A percentile compares a stretch with the other conserved stretches of the same genome.
phyloP scores from a whole-genome alignment of 768 basidiomycete genomes.

The Gloeostereum incarnatum region DNA sequence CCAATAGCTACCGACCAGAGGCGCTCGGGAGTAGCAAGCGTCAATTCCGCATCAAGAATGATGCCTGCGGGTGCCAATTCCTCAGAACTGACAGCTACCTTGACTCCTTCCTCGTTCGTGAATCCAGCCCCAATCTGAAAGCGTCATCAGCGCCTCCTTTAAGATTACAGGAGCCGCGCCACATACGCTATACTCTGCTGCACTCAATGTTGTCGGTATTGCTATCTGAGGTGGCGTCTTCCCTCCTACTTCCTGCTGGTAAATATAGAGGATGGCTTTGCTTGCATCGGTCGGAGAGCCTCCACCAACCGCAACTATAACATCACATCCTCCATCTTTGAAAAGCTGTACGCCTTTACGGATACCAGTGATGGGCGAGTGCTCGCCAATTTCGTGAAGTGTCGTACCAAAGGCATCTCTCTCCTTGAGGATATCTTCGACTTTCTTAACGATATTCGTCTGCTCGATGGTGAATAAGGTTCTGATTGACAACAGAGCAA shows the following conservation, averaged over 20 bases:
- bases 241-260: conserved; percentile 47
- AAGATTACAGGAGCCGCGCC: not conserved
- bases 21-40: conserved; percentile 61
- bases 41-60: conserved; percentile 71
- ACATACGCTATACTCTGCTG: conserved; percentile 63
- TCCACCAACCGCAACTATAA: conserved; percentile 68
- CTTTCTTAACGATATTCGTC: conserved; percentile 52
- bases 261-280: conserved; percentile 60
- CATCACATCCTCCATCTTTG: conserved; percentile 49
- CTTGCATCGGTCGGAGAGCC: conserved; percentile 76
- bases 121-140: conserved; percentile 57
- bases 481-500: not conserved
- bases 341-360: conserved; percentile 44
- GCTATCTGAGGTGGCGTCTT: conserved; percentile 57
- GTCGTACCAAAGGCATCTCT: conserved; percentile 54
- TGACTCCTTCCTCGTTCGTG: conserved; percentile 60
- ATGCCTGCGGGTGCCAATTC: conserved; percentile 62
- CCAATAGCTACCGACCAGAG: conserved; percentile 44
- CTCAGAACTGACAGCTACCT: conserved; percentile 46
- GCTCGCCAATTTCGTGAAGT: conserved; percentile 67
- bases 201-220: conserved; percentile 76
- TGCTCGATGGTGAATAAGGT: conserved; percentile 15
- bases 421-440: conserved; percentile 48
- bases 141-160: not conserved
- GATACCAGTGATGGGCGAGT: conserved; percentile 63